Conservation (phyloP, 768 basidiomycete species). For the Termitomyces sp. region DNA sequence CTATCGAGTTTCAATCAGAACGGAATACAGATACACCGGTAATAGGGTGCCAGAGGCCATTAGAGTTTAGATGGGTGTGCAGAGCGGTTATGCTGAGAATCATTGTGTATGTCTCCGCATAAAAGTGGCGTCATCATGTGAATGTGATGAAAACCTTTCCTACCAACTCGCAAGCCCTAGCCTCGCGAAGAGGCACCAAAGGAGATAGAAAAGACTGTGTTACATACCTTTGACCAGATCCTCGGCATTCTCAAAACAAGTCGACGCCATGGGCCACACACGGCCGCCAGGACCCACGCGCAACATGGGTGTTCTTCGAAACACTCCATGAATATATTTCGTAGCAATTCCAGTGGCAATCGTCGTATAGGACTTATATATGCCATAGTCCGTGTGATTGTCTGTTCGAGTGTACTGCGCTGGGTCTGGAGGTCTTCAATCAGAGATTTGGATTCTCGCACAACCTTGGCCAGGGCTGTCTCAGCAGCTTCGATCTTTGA, state of each 20-base stretch:
- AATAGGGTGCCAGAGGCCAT: background rate
- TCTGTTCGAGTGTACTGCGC: slow-evolving; percentile 43
- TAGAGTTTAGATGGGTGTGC: background rate
- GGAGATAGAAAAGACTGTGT: background rate
- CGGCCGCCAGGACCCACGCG: slow-evolving; percentile 72
- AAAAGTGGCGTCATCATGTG: slow-evolving; percentile 1
- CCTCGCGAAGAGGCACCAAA: background rate
- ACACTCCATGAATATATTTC: slow-evolving; percentile 66
- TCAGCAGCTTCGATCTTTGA: slow-evolving; percentile 52
- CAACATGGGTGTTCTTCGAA: slow-evolving; percentile 71
- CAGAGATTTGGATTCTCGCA: slow-evolving; percentile 47
- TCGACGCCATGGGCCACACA: slow-evolving; percentile 64
- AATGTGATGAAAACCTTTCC: background rate
- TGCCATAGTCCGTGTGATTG: slow-evolving; percentile 47
- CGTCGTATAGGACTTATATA: slow-evolving; percentile 73
- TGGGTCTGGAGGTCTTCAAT: slow-evolving; percentile 56
- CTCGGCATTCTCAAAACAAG: slow-evolving; percentile 62
- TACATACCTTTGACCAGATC: slow-evolving; percentile 75
- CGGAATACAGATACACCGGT: background rate
- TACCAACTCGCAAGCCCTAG: background rate
- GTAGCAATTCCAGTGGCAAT: slow-evolving; percentile 69
- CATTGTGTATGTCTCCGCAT: background rate
- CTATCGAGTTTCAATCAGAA: slow-evolving; percentile 29
- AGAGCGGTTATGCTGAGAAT: too few relatives aligned
- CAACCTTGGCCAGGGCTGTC: slow-evolving; percentile 51